Base-by-base conservation (phyloP, 768 basidiomycete genomes). In the Tulasnella sp. region DNA sequence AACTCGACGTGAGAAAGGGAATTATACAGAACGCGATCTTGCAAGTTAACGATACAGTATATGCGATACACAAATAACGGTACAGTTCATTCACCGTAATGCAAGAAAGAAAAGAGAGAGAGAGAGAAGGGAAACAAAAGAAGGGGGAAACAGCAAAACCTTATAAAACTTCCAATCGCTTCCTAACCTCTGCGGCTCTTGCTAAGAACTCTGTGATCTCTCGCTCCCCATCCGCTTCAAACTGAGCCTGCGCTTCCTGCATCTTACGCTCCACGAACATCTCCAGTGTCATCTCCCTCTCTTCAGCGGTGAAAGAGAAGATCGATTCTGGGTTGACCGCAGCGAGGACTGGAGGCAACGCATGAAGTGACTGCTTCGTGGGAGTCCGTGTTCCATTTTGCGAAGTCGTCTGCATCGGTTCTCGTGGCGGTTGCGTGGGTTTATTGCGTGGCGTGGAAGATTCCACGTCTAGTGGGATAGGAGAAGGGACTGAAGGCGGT, bases 221-320 rank as follows among this genome's bases (percentile, higher is more conserved):
- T 23, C 42, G 17, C 41, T 55, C 54, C n/a, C 54, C 54, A 43
- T 55, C 54, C 9, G 54, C 42, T n/a, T 44, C 26, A 13, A 55
- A 26, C 3, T 24, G 54, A 21, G 34, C 54, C 17, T 41, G 26
- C 42, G 15, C 54, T 23, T 55, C 54, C 54, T 44, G 54, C 34
- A 55, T 44, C 38, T 42, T 5, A 17, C 42, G 19, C 23, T 26
- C 10, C 30, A 55, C 54, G 42, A 38, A 55, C 41, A 41, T 26
- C n/a, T 38, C 41, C 38, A 55, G 42, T 1, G 54, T 55, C 54
- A 55, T 55, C 19, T 41, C 41, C 19, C 34, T n/a, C 54, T 55
- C 54, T 24, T 55, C 54, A 10, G 54, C 38, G 11, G 54, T 55
- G 34, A 55, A 44, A 7, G 38, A 38, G 15, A 7, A 38, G 34